A percentile compares a stretch with the other conserved stretches of the same genome.
Conservation (phyloP, 306 rosid genomes). For the Ormosia emarginata region DNA sequence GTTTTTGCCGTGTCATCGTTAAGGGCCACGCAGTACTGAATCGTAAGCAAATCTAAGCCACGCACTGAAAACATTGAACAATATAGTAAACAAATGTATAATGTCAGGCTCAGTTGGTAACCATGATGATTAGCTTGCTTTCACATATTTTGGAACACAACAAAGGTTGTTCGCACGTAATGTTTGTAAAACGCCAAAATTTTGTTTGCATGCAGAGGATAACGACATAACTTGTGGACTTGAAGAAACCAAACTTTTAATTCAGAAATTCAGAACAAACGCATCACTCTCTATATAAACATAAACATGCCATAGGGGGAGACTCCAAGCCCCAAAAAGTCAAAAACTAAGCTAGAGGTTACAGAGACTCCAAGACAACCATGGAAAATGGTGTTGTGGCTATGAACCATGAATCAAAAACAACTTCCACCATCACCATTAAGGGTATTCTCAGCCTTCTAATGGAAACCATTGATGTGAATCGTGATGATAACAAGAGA, state of each 20-base stretch:
- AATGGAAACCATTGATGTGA: slow-evolving; percentile 43
- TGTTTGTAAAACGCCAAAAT: not conserved
- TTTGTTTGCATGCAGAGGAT: slow-evolving; percentile 7
- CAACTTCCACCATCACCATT: slow-evolving; percentile 68
- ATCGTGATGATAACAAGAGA: slow-evolving; percentile 12
- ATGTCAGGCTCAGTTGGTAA: not conserved
- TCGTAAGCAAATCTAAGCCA: not conserved
- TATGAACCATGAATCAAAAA: slow-evolving; percentile 37
- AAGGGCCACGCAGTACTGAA: no score
- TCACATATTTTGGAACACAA: not conserved
- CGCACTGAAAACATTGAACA: not conserved
- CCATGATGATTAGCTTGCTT: not conserved
- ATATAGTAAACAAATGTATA: not conserved
- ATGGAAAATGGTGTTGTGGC: slow-evolving; percentile 48
- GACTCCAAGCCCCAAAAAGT: not conserved
- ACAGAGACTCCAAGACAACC: not conserved
- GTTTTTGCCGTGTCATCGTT: not conserved
- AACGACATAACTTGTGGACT: slow-evolving; percentile 38
- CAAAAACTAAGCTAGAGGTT: not conserved
- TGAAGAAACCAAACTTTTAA: slow-evolving; percentile 1
- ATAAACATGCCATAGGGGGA: not conserved
- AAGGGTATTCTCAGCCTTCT: slow-evolving; percentile 76
- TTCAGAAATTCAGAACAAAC: not conserved
- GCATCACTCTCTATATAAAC: not conserved
- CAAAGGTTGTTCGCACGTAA: not conserved